A percentile compares a stretch with the other conserved stretches of the same genome.
phyloP scores from a whole-genome alignment of 2,329 filamentous ascomycete genomes.

The Chaetomium strumarium region DNA sequence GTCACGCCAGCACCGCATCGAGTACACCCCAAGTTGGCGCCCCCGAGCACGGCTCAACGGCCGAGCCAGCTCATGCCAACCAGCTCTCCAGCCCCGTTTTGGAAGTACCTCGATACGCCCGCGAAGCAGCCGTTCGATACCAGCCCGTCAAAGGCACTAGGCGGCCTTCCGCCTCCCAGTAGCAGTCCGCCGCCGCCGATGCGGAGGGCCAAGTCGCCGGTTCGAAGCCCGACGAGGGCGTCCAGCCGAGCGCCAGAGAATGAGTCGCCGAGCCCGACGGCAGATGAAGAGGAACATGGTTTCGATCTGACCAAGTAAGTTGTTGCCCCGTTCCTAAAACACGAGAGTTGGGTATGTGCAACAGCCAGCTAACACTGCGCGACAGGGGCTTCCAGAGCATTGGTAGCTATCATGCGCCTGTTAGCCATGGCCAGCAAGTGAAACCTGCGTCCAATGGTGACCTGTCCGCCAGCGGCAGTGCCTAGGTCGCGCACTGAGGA shows the following conservation, averaged over 20 bases:
- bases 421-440: constrained; percentile 42
- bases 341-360: too few relatives aligned
- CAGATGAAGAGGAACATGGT: constrained; percentile 45
- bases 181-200: constrained; percentile 51
- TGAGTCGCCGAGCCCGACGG: constrained; percentile 24
- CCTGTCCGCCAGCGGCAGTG: constrained; percentile 15
- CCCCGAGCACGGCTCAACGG: constrained; percentile 72
- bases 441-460: constrained; percentile 34
- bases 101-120: constrained; percentile 80
- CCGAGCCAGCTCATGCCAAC: constrained; percentile 84
- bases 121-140: constrained; percentile 51
- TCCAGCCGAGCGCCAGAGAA: constrained; percentile 23
- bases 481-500: background rate
- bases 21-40: constrained; percentile 68
- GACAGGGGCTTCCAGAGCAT: constrained; percentile 61
- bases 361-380: constrained; percentile 25
- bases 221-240: constrained; percentile 44
- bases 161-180: constrained; percentile 39
- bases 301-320: constrained; percentile 58
- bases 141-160: constrained; percentile 50
- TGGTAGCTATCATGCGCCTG: constrained; percentile 54
- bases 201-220: constrained; percentile 42
- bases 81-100: constrained; percentile 79
- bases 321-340: constrained; percentile 28
- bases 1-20: constrained; percentile 68